Evolutionary conservation across 495 filamentous ascomycete genomes (phyloP).

Genomic region (Aspergillus biplanus): DNA sequence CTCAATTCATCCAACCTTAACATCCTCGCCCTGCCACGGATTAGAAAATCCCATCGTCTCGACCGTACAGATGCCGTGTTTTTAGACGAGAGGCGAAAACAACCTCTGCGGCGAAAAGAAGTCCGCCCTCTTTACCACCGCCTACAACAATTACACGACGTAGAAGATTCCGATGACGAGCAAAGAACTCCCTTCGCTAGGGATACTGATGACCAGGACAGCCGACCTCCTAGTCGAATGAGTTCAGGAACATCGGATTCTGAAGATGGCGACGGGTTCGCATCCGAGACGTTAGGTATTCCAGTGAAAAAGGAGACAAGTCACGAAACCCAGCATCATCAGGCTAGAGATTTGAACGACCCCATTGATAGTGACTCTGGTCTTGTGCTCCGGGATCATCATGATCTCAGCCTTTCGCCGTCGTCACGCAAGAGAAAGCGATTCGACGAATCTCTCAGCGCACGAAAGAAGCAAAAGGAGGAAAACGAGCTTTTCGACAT

Average conservation of each 20-base stretch:
- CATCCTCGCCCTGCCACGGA: slow-evolving; percentile 68
- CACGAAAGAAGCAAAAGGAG: slow-evolving; percentile 74
- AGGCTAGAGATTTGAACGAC: slow-evolving; percentile 7
- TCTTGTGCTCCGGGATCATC: slow-evolving; percentile 11
- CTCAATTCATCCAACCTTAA: slow-evolving; percentile 52
- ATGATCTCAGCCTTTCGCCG: slow-evolving; percentile 35
- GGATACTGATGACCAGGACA: slow-evolving; percentile 83
- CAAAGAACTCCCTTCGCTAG: slow-evolving; percentile 59
- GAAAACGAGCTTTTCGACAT: slow-evolving; percentile 77
- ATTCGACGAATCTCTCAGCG: slow-evolving; percentile 58
- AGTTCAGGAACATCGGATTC: slow-evolving; percentile 67
- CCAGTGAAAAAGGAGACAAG: slow-evolving; percentile 11
- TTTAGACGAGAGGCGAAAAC: slow-evolving; percentile 74
- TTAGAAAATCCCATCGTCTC: slow-evolving; percentile 65
- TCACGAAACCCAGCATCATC: slow-evolving; percentile 9
- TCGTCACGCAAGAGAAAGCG: slow-evolving; percentile 72
- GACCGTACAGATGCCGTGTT: slow-evolving; percentile 69
- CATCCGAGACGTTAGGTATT: slow-evolving; percentile 30
- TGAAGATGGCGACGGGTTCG: slow-evolving; percentile 63
- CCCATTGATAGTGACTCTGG: slow-evolving; percentile 7
- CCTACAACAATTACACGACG: slow-evolving; percentile 57
- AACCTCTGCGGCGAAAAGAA: slow-evolving; percentile 52
- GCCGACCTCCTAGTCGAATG: slow-evolving; percentile 77
- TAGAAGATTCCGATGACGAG: slow-evolving; percentile 67
- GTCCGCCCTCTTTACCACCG: slow-evolving; percentile 62